These are phyloP conservation scores for Hypocreales sp. DNA, from an alignment of 2,329 filamentous ascomycete genomes.

Conservation along the genomic window DNA sequence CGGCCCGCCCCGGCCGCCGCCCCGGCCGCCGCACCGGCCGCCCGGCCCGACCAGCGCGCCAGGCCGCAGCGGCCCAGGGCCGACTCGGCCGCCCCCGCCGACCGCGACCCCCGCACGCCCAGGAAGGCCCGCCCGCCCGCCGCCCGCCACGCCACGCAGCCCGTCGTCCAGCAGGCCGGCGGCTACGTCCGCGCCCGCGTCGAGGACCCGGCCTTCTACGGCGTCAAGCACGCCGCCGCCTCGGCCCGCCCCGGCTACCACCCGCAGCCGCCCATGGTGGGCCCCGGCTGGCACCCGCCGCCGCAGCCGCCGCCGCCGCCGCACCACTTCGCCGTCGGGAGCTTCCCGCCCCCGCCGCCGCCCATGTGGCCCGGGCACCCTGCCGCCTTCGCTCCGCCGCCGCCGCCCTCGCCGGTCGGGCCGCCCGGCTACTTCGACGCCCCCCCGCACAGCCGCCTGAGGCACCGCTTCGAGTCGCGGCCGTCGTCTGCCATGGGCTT, in stretches of 20 bases:
- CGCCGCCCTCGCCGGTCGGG: constrained; percentile 13
- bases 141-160: constrained; percentile 16
- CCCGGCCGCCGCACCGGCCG: constrained; percentile 7
- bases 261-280: constrained; percentile 9
- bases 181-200: constrained; percentile 14
- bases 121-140: constrained; percentile 14
- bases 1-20: constrained; percentile 8
- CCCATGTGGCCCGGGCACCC: constrained; percentile 10
- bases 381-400: constrained; percentile 11
- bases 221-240: constrained; percentile 17
- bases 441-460: constrained; percentile 11
- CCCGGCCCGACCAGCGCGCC: constrained; percentile 6
- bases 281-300: constrained; percentile 12
- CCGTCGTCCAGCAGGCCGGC: constrained; percentile 17
- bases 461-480: constrained; percentile 17
- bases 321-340: constrained; percentile 11
- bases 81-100: constrained; percentile 3
- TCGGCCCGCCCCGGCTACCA: constrained; percentile 14
- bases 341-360: constrained; percentile 18
- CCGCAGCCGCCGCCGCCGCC: constrained; percentile 8
- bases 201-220: constrained; percentile 20
- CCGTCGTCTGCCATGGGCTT: constrained; percentile 25
- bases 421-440: constrained; percentile 16
- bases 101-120: constrained; percentile 11
- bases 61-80: neutral